Conservation (phyloP, 108 stramenopile species). For the Nitzschia palea region DNA sequence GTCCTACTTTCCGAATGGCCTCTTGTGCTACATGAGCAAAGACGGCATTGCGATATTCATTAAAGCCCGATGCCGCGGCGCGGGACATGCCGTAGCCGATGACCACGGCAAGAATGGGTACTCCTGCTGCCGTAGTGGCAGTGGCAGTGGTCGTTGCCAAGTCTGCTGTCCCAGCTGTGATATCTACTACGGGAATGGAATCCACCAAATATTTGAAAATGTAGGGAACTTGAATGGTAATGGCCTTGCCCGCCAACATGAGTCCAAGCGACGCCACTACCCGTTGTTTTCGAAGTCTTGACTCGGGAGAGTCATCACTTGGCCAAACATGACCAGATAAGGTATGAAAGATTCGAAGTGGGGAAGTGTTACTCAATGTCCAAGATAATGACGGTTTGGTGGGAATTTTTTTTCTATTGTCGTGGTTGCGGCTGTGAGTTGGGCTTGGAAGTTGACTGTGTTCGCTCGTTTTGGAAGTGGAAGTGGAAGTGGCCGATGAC, state of each 20-base stretch:
- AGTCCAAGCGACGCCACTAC: constrained; percentile 82
- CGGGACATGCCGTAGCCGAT: constrained; percentile 93
- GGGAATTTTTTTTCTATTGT: background rate
- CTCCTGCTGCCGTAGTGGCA: constrained; percentile 21
- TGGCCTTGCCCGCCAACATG: constrained; percentile 90
- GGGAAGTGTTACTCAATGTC: constrained; percentile 1
- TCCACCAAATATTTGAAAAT: constrained; percentile 95
- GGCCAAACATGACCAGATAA: constrained; percentile 29
- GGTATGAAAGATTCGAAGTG: constrained; percentile 20
- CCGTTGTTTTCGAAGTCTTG: constrained; percentile 38
- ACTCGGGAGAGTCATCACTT: constrained; percentile 21
- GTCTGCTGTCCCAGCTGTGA: background rate
- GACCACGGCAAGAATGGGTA: constrained; percentile 56
- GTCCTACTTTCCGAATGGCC: constrained; percentile 92
- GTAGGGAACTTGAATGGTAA: constrained; percentile 95
- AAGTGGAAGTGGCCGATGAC: too few species aligned
- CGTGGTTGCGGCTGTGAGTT: too few species aligned
- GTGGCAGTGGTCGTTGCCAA: constrained; percentile 8
- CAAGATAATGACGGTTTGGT: background rate
- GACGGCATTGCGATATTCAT: constrained; percentile 94
- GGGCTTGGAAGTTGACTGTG: too few species aligned
- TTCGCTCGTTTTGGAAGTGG: too few species aligned
- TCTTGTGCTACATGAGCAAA: constrained; percentile 95
- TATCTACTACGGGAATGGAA: constrained; percentile 34
- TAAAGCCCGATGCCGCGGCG: constrained; percentile 79